Conservation (phyloP, 139 green algal species). For the Pleodorina starrii region DNA sequence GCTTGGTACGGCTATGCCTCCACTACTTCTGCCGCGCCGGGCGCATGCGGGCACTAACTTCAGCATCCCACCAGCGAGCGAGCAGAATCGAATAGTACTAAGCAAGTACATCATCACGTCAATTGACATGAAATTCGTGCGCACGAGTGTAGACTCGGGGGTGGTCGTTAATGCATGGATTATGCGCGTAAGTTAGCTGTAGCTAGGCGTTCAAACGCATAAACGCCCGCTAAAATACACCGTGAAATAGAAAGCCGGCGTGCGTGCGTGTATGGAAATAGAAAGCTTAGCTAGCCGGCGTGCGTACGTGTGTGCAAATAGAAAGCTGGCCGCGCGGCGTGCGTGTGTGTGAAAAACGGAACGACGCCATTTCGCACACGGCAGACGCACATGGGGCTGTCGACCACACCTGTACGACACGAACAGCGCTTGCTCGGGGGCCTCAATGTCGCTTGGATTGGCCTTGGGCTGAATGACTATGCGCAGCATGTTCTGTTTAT, state of each 20-base stretch:
- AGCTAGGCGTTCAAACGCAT: no score
- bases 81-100: no score
- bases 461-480: neutral
- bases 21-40: neutral
- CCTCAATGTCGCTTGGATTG: neutral
- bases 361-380: neutral
- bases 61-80: neutral
- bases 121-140: no score
- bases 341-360: no score
- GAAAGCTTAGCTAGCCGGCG: no score
- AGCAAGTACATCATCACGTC: no score
- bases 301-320: neutral
- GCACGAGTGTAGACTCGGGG: no score
- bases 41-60: neutral
- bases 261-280: neutral
- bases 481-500: conserved; percentile 16
- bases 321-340: neutral
- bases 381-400: neutral
- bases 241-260: neutral
- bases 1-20: neutral
- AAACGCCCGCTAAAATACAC: neutral
- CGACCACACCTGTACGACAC: conserved; percentile 2
- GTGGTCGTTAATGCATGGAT: no score
- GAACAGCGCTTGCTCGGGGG: neutral
- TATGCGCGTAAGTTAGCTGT: no score